Percentiles rank a stretch among this genome's conserved stretches.
phyloP scores from a whole-genome alignment of 2,329 filamentous ascomycete species.

The Aspergillus quadricinctus region DNA sequence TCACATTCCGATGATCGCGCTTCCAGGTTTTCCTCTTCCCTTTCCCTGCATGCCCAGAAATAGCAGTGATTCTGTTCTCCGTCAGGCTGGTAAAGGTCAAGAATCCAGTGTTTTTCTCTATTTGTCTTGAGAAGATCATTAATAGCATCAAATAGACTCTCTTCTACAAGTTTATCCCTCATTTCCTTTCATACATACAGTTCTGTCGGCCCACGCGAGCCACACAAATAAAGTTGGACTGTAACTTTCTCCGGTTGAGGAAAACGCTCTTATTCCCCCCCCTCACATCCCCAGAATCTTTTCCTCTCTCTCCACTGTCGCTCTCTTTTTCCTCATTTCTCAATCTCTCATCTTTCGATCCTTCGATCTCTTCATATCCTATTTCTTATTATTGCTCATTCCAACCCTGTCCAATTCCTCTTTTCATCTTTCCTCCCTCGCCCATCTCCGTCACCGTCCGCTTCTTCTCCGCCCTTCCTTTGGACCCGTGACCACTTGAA shows the following conservation, averaged over 20 bases:
- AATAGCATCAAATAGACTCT: not conserved
- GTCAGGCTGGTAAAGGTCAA: not conserved
- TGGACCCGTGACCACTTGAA: not conserved
- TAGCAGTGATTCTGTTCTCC: not conserved
- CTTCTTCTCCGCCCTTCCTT: slow-evolving; percentile 2
- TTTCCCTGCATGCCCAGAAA: not conserved
- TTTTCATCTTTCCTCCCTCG: slow-evolving; percentile 1
- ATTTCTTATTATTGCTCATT: not conserved
- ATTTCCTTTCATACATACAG: not conserved
- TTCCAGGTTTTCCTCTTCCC: not conserved
- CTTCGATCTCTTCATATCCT: not conserved
- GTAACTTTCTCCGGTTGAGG: not conserved
- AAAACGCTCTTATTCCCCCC: not conserved
- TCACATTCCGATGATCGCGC: not conserved
- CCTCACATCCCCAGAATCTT: not conserved
- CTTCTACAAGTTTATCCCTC: not conserved
- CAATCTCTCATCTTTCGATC: not conserved
- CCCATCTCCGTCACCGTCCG: not conserved
- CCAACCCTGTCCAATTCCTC: not conserved
- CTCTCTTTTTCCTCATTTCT: slow-evolving; percentile 1
- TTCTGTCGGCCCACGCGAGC: not conserved
- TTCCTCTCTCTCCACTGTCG: not conserved
- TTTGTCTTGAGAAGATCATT: not conserved
- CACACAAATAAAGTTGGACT: not conserved
- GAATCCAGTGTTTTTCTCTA: too few species aligned